A percentile compares a stretch with the other conserved stretches of the same genome.
phyloP scores from a whole-genome alignment of 768 basidiomycete genomes.

The Collybia nuda region DNA sequence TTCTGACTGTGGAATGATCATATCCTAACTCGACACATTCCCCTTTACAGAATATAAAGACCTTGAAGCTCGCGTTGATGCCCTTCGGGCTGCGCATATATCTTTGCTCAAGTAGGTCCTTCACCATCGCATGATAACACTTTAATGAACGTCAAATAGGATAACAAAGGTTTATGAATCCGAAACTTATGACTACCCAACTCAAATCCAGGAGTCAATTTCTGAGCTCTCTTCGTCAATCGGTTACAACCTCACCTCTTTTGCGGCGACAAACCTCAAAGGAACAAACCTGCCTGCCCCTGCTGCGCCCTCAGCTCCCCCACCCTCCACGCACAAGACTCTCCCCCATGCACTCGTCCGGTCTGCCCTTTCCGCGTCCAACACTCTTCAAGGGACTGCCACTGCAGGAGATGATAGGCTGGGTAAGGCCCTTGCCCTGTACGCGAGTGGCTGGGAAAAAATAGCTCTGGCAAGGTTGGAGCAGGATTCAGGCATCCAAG shows the following conservation, averaged over 20 bases:
- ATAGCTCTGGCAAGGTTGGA: constrained; percentile 72
- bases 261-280: constrained; percentile 86
- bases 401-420: constrained; percentile 61
- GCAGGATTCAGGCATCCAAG: constrained; percentile 74
- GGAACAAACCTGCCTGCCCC: constrained; percentile 86
- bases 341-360: constrained; percentile 93
- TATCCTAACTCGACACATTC: not conserved
- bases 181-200: constrained; percentile 89
- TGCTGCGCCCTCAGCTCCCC: constrained; percentile 49
- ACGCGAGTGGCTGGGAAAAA: constrained; percentile 83
- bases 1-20: not conserved
- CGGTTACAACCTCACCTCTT: constrained; percentile 73
- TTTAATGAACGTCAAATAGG: constrained; percentile 35
- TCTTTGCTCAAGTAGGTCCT: constrained; percentile 68
- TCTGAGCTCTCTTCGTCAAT: constrained; percentile 70
- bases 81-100: constrained; percentile 77
- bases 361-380: constrained; percentile 65
- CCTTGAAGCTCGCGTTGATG: constrained; percentile 93
- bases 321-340: constrained; percentile 83
- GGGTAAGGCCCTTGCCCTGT: constrained; percentile 73
- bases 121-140: not conserved
- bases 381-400: constrained; percentile 42
- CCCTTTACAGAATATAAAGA: constrained; percentile 85
- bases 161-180: constrained; percentile 86
- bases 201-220: constrained; percentile 82